Conservation (phyloP, 2,329 filamentous ascomycete species). For the Botrytis deweyae region DNA sequence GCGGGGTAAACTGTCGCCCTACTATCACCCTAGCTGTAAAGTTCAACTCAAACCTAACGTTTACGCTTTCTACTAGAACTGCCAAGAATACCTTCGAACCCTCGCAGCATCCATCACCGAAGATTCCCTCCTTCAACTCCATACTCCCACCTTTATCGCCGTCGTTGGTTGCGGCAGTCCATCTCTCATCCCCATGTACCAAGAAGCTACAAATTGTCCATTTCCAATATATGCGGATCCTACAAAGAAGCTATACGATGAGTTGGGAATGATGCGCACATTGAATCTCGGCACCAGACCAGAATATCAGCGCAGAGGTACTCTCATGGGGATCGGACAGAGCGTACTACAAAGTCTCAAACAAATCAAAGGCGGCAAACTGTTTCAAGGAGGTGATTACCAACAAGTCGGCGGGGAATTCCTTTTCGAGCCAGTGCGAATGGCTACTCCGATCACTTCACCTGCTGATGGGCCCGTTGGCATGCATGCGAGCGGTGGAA, state of each 20-base stretch:
- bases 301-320: constrained; percentile 48
- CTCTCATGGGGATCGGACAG: constrained; percentile 41
- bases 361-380: constrained; percentile 42
- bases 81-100: constrained; percentile 40
- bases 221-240: constrained; percentile 60
- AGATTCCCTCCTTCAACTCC: constrained; percentile 37
- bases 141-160: constrained; percentile 43
- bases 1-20: constrained; percentile 35
- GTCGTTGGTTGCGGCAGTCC: constrained; percentile 58
- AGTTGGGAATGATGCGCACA: constrained; percentile 53
- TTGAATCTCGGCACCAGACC: constrained; percentile 48
- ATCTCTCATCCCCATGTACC: constrained; percentile 54
- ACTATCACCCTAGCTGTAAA: neutral
- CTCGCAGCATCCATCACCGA: constrained; percentile 36
- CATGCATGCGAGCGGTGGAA: constrained; percentile 22
- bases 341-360: constrained; percentile 48
- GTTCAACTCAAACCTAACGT: constrained; percentile 2
- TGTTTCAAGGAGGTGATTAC: constrained; percentile 51
- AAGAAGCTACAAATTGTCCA: constrained; percentile 47
- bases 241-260: constrained; percentile 51
- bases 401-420: constrained; percentile 51
- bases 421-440: constrained; percentile 39
- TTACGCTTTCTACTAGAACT: constrained; percentile 33
- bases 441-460: constrained; percentile 28
- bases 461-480: constrained; percentile 2